A percentile compares a stretch with the other conserved stretches of the same genome.
Conservation (phyloP, 768 basidiomycete species). For the Boletus tomentosulus region DNA sequence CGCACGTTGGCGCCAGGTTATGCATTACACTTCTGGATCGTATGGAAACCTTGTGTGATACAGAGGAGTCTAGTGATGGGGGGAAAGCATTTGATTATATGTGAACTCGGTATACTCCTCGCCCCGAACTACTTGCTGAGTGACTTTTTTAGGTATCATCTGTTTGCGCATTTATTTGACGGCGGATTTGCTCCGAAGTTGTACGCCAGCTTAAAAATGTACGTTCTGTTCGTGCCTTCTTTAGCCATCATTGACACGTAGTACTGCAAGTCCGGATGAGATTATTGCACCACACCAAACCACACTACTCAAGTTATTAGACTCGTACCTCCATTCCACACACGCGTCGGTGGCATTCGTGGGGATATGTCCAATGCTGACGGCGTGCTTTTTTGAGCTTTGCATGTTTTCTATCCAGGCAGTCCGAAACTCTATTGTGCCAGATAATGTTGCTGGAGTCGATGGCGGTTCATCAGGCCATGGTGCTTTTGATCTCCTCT, state of each 20-base stretch:
- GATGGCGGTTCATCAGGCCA: conserved; percentile 18
- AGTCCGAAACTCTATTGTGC: conserved; percentile 45
- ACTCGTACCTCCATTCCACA: conserved; percentile 71
- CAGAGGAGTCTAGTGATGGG: conserved; percentile 57
- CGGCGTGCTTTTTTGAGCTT: conserved; percentile 57
- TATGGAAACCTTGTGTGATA: conserved; percentile 68
- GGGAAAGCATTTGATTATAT: conserved; percentile 74
- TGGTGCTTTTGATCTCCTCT: conserved; percentile 56
- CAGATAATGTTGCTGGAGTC: conserved; percentile 5
- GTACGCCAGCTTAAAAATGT: conserved; percentile 62
- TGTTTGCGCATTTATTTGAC: conserved; percentile 63
- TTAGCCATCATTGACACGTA: conserved; percentile 5
- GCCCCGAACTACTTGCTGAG: conserved; percentile 7
- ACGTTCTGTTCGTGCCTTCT: conserved; percentile 21
- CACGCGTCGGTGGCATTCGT: conserved; percentile 36
- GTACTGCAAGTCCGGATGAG: conserved; percentile 53
- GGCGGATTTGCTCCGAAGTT: conserved; percentile 53
- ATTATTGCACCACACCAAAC: conserved; percentile 81
- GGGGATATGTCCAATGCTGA: conserved; percentile 54
- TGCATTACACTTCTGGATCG: conserved; percentile 66
- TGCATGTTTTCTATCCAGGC: conserved; percentile 54
- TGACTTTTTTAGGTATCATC: conserved; percentile 48
- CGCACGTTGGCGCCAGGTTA: conserved; percentile 56
- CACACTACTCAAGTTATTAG: conserved; percentile 81
- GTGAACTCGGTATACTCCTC: conserved; percentile 35